Evolutionary conservation across 495 filamentous ascomycete species (phyloP).

Genomic region (Trichoderma asperelloides): DNA sequence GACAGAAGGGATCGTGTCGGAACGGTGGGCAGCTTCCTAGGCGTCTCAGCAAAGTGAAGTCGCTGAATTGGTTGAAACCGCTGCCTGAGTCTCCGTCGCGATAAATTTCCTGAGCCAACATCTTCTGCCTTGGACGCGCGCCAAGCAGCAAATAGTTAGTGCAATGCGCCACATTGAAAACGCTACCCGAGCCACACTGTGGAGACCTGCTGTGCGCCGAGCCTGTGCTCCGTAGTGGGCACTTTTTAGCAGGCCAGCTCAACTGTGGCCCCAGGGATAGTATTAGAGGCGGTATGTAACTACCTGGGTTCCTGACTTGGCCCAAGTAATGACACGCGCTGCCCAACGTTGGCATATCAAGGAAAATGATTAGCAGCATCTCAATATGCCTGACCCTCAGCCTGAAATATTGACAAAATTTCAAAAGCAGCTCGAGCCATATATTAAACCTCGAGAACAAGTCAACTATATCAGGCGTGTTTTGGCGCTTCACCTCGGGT

Average conservation of each 20-base stretch:
- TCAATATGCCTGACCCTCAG: conserved; percentile 10
- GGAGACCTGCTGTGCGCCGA: neutral
- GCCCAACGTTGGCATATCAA: neutral
- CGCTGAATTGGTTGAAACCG: conserved; percentile 4
- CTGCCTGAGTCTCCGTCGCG: neutral
- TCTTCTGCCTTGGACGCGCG: conserved; percentile 6
- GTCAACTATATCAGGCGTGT: conserved; percentile 32
- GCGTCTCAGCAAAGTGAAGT: neutral
- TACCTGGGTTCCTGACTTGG: too few relatives aligned
- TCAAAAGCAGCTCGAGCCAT: conserved; percentile 25
- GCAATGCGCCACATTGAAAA: neutral
- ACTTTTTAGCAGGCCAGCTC: neutral
- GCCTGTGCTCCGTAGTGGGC: too few relatives aligned
- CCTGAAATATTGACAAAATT: conserved; percentile 15
- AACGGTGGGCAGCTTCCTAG: neutral
- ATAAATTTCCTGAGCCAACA: conserved; percentile 3
- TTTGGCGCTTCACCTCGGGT: conserved; percentile 29
- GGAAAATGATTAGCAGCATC: neutral
- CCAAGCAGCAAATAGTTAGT: conserved; percentile 1
- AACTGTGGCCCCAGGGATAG: neutral
- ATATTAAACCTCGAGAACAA: conserved; percentile 35
- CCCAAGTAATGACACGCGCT: neutral
- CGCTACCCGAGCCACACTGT: neutral
- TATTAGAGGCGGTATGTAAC: neutral
- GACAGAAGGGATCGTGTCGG: neutral